phyloP scores from a whole-genome alignment of 352 stramenopile genomes.

The Plasmopara muralis region DNA sequence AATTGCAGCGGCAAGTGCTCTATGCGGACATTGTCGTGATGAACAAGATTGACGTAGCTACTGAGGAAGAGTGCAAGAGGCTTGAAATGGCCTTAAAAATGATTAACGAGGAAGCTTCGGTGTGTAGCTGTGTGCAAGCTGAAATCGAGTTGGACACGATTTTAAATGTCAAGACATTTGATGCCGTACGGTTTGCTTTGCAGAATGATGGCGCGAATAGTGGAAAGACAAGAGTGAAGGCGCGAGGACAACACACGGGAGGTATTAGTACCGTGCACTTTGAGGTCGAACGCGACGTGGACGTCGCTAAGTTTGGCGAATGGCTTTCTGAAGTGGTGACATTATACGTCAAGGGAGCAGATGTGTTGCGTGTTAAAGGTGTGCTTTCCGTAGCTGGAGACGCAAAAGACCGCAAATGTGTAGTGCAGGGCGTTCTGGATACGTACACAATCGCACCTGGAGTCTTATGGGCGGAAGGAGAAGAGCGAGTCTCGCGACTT shows the following conservation, averaged over 20 bases:
- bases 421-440: constrained; percentile 66
- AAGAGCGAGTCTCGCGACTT: constrained; percentile 40
- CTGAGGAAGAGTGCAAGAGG: constrained; percentile 22
- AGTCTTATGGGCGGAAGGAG: constrained; percentile 22
- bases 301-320: constrained; percentile 46
- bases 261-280: constrained; percentile 53
- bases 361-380: constrained; percentile 63
- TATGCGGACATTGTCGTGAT: constrained; percentile 68
- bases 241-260: constrained; percentile 38
- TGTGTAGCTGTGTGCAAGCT: constrained; percentile 46
- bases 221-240: constrained; percentile 8
- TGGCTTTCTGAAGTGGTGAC: constrained; percentile 54
- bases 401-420: constrained; percentile 30
- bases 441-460: constrained; percentile 70
- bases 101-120: constrained; percentile 45
- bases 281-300: constrained; percentile 37
- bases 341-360: constrained; percentile 41
- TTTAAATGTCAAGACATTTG: constrained; percentile 65
- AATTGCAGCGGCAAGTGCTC: constrained; percentile 55
- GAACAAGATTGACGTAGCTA: constrained; percentile 68
- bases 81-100: constrained; percentile 25
- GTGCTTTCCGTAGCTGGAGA: constrained; percentile 45
- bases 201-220: constrained; percentile 17
- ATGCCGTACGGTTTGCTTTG: constrained; percentile 47
- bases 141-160: constrained; percentile 46